Evolutionary conservation across 768 basidiomycete species (phyloP).

Genomic region (Tulasnella sp.): DNA sequence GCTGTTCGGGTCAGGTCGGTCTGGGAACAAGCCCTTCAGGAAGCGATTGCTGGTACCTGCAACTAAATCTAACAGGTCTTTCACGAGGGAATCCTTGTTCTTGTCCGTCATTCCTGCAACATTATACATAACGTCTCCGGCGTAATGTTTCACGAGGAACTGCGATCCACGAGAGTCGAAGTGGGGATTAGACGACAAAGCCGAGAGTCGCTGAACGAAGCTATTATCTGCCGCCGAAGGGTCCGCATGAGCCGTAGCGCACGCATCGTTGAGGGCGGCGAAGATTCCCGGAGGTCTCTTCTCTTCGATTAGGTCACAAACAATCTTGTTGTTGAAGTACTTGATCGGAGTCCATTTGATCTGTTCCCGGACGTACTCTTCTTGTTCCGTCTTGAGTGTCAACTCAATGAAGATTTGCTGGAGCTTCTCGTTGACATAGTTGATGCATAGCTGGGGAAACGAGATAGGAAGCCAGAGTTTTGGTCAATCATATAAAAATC

Average conservation of each 20-base stretch:
- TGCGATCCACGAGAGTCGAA: constrained; percentile 91
- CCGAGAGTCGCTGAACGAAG: constrained; percentile 82
- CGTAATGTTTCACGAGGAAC: constrained; percentile 93
- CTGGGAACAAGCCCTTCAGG: constrained; percentile 80
- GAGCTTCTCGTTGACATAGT: constrained; percentile 99
- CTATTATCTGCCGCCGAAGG: constrained; percentile 93
- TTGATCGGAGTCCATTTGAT: constrained; percentile 99
- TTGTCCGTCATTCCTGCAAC: constrained; percentile 98
- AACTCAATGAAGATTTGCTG: constrained; percentile 99
- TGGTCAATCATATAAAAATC: neutral
- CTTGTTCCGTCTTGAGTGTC: constrained; percentile 97
- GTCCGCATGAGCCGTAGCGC: constrained; percentile 96
- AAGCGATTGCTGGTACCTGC: constrained; percentile 72
- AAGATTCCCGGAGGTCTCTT: constrained; percentile 94
- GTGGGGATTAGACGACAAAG: constrained; percentile 74
- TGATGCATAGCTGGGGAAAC: constrained; percentile 95
- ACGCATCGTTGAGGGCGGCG: constrained; percentile 96
- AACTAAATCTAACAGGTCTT: constrained; percentile 86
- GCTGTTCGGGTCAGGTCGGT: constrained; percentile 88
- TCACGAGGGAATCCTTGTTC: constrained; percentile 95
- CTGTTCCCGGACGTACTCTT: constrained; percentile 96
- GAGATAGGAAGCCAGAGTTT: constrained; percentile 12
- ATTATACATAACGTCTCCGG: constrained; percentile 98
- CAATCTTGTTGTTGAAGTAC: constrained; percentile 96
- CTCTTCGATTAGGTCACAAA: constrained; percentile 97